Base-by-base conservation (phyloP, 129 eudicot genomes). In the Pulicaria dysenterica region DNA sequence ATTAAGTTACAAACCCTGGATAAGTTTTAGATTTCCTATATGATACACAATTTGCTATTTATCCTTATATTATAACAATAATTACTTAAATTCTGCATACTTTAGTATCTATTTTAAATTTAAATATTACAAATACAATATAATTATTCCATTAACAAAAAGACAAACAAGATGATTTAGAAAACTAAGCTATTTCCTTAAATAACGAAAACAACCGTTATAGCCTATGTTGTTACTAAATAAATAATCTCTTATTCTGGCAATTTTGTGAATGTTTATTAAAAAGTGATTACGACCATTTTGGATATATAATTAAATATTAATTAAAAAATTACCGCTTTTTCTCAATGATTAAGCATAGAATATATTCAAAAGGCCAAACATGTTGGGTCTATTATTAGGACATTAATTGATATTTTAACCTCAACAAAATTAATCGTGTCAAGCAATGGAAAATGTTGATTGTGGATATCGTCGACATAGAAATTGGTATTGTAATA, bases 211-310 rank as follows among this genome's bases (percentile, higher is more conserved):
- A 64, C 19, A 0, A 5, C 10, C 31, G 3, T 65, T 65, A 69
- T 55, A 70, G 60, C n/a, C 14, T 62, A 50, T 63, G 55, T 24
- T 40, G 56, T 49, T 24, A 24, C 31, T 47, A 63, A 14, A 59
- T 63, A 73, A 49, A 3, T 63, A 74, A 8, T 36, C 24, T 40
- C 13, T 40, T 11, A 64, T 60, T 12, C 2, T 1, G 13, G 50
- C 31, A 45, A 34, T 31, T 19, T 51, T 58, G 38, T 58, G 68
- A 9, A 36, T 47, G 60, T 60, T 48, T 48, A 60, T 60, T 48
- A 15, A 74, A 51, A 64, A 50, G 55, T 74, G 79, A 51, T 65
- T 42, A 64, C 64, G 72, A 66, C 73, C 34, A 42, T 53, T 42
- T 42, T 38, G 60, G 72, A n/a, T 53, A 51, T 53, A 73, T 9